Evolutionary conservation across 2,329 filamentous ascomycete genomes (phyloP).

Genomic region (Hawksworthiomyces lignivorus): DNA sequence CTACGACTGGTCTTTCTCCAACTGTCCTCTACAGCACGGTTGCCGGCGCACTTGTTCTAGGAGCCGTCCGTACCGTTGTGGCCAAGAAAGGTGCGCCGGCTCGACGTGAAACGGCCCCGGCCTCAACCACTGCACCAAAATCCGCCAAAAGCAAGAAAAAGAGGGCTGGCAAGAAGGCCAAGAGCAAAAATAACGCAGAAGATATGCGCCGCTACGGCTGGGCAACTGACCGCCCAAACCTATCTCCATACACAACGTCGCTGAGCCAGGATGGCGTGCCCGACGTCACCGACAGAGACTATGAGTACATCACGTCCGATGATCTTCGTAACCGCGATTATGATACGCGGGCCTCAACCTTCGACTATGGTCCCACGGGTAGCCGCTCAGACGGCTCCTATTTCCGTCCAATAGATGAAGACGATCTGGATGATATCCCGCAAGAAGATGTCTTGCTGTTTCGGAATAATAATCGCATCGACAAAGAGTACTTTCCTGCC

Average conservation of each 20-base stretch:
- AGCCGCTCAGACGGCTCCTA: conserved; percentile 12
- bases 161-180: conserved; percentile 3
- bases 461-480: conserved; percentile 58
- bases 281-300: conserved; percentile 64
- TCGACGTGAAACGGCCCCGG: neutral
- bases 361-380: neutral
- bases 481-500: conserved; percentile 65
- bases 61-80: conserved; percentile 33
- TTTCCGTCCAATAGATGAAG: conserved; percentile 10
- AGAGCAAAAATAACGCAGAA: conserved; percentile 5
- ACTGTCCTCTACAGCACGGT: conserved; percentile 43
- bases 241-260: conserved; percentile 46
- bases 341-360: conserved; percentile 24
- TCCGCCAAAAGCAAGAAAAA: conserved; percentile 15
- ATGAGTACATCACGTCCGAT: conserved; percentile 74
- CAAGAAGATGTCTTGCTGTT: conserved; percentile 67
- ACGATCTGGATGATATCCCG: conserved; percentile 22
- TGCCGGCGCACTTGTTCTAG: conserved; percentile 38
- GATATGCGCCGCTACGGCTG: conserved; percentile 48
- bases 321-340: conserved; percentile 47
- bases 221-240: conserved; percentile 24
- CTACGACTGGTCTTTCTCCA: conserved; percentile 42
- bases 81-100: conserved; percentile 14
- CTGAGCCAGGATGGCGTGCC: conserved; percentile 38
- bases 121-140: conserved; percentile 5